Percentiles rank a stretch among this genome's conserved stretches.
Evolutionary conservation across 257 asterid species (phyloP).

Genomic region (Cynanchum wilfordii): DNA sequence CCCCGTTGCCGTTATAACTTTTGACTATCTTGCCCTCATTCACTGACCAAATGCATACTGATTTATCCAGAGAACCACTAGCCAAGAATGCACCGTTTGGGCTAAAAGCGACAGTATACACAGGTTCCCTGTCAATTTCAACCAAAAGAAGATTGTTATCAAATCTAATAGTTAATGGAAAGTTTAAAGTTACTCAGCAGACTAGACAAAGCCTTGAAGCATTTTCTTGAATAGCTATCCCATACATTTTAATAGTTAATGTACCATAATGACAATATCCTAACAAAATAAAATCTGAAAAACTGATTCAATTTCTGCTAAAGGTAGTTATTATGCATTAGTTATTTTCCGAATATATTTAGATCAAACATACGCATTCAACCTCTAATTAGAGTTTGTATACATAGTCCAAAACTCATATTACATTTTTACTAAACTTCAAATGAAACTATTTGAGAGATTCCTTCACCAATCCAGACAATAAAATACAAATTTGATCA

Average conservation of each 20-base stretch:
- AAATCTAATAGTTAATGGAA: background rate
- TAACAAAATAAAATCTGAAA: background rate
- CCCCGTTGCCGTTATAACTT: slow-evolving; percentile 22
- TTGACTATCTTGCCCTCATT: slow-evolving; percentile 27
- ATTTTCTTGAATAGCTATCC: background rate
- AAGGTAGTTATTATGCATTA: background rate
- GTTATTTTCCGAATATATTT: background rate
- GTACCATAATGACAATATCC: background rate
- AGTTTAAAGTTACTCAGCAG: background rate
- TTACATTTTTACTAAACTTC: background rate
- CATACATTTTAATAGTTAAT: background rate
- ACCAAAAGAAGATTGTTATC: background rate
- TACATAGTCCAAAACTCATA: background rate
- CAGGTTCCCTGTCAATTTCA: slow-evolving; percentile 26
- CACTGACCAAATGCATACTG: slow-evolving; percentile 27
- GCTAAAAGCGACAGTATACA: slow-evolving; percentile 32
- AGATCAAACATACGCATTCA: background rate
- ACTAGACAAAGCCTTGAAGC: background rate
- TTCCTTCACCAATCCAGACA: background rate
- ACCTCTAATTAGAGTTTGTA: background rate
- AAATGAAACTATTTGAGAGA: background rate
- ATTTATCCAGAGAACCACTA: slow-evolving; percentile 33
- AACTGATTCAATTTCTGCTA: background rate
- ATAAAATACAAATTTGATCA: background rate
- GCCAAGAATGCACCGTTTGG: slow-evolving; percentile 35